Conservation (phyloP, 176 grass and related monocot species). For the Alloteropsis semialata region DNA sequence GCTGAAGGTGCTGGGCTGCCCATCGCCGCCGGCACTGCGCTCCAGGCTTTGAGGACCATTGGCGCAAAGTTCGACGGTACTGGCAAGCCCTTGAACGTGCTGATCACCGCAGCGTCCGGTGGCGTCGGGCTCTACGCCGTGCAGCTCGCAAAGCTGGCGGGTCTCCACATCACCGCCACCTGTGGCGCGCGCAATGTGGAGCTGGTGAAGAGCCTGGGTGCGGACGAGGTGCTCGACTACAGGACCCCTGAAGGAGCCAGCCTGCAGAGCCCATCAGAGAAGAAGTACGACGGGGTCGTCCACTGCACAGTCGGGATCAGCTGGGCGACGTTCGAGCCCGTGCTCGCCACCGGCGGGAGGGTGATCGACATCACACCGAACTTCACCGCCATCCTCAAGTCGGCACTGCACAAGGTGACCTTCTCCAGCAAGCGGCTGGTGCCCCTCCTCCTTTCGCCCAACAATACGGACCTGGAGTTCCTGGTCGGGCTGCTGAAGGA, state of each 20-base stretch:
- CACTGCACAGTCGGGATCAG: constrained; percentile 39
- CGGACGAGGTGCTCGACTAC: constrained; percentile 73
- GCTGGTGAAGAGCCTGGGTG: constrained; percentile 52
- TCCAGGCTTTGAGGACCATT: constrained; percentile 32
- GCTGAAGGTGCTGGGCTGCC: constrained; percentile 49
- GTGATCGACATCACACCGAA: constrained; percentile 54
- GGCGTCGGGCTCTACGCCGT: constrained; percentile 54
- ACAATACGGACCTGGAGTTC: constrained; percentile 46
- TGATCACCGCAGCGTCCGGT: constrained; percentile 59
- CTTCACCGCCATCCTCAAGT: not conserved
- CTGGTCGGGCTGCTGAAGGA: constrained; percentile 53
- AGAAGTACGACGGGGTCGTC: constrained; percentile 57
- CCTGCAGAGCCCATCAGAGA: constrained; percentile 51
- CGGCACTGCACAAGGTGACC: constrained; percentile 22
- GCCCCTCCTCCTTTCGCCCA: constrained; percentile 28
- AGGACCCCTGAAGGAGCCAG: constrained; percentile 44
- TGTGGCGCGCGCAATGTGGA: constrained; percentile 50
- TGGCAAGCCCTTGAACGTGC: constrained; percentile 33
- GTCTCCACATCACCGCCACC: constrained; percentile 51
- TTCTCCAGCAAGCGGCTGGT: constrained; percentile 23
- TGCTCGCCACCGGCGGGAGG: constrained; percentile 32
- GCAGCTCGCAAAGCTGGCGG: constrained; percentile 51
- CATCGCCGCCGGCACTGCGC: constrained; percentile 38
- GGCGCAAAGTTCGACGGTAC: constrained; percentile 58
- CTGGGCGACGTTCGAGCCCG: constrained; percentile 44